phyloP scores from a whole-genome alignment of 2,329 filamentous ascomycete genomes.

The Xylaria sp. region DNA sequence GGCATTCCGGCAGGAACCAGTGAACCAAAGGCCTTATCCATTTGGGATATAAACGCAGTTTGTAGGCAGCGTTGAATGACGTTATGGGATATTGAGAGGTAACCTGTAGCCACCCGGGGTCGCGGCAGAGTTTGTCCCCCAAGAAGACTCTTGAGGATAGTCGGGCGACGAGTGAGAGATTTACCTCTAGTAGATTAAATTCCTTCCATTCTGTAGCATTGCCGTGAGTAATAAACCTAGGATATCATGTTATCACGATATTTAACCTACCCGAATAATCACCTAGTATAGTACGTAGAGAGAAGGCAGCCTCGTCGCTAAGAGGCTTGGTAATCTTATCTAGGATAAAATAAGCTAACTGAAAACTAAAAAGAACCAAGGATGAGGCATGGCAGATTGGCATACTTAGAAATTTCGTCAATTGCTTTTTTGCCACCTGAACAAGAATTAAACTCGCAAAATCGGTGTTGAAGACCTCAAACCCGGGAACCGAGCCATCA shows the following conservation, averaged over 20 bases:
- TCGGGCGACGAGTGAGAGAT: slow-evolving; percentile 18
- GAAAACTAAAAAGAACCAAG: not conserved
- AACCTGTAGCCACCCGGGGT: slow-evolving; percentile 18
- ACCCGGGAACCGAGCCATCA: slow-evolving; percentile 11
- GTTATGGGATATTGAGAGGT: slow-evolving; percentile 11
- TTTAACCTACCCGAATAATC: slow-evolving; percentile 15
- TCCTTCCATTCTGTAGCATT: slow-evolving; percentile 20
- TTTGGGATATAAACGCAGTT: slow-evolving; percentile 16
- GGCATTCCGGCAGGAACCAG: slow-evolving; percentile 31
- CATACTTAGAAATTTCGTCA: slow-evolving; percentile 24
- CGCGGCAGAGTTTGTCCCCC: slow-evolving; percentile 26
- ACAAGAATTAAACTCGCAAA: not conserved
- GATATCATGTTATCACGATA: too few species aligned
- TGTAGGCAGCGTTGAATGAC: not conserved
- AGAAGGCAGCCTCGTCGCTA: slow-evolving; percentile 17
- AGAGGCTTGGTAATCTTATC: slow-evolving; percentile 25
- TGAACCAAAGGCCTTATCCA: slow-evolving; percentile 21
- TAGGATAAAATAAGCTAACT: not conserved
- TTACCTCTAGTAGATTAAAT: not conserved
- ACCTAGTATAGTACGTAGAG: slow-evolving; percentile 19
- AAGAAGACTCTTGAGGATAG: slow-evolving; percentile 28
- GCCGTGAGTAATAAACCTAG: not conserved
- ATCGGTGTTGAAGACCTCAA: slow-evolving; percentile 15
- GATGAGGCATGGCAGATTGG: not conserved
- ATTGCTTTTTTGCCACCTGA: slow-evolving; percentile 26